These are phyloP conservation scores for Hemileia vastatrix DNA, from an alignment of 1,284 basidiomycete species.

Conservation along the genomic window DNA sequence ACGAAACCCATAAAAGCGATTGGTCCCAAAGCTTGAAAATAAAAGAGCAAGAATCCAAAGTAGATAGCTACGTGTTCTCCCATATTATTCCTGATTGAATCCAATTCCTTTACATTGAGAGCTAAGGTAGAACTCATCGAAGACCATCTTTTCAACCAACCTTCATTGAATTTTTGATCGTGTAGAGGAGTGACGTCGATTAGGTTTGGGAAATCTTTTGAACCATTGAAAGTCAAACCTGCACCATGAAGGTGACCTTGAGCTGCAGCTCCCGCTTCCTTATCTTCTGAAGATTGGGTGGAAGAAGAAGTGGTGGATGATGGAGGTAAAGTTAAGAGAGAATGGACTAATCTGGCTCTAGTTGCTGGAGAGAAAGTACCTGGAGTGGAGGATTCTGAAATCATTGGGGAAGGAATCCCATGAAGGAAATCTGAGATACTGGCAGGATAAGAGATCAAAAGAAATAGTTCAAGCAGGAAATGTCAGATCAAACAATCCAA, in stretches of 20 bases:
- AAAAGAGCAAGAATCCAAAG: too few species aligned
- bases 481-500: conserved; percentile 7
- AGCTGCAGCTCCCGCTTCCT: conserved; percentile 6
- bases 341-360: conserved; percentile 33
- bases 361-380: conserved; percentile 29
- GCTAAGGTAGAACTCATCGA: conserved; percentile 26
- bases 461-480: conserved; percentile 3
- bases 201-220: conserved; percentile 35
- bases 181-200: conserved; percentile 40
- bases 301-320: conserved; percentile 14
- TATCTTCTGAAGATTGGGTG: conserved; percentile 4
- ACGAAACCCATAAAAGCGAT: conserved; percentile 56
- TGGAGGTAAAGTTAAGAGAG: conserved; percentile 30
- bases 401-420: conserved; percentile 22
- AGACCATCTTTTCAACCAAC: conserved; percentile 36
- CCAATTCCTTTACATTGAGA: conserved; percentile 29
- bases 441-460: background rate
- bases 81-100: too few species aligned
- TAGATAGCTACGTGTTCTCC: too few species aligned
- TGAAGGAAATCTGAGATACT: background rate
- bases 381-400: conserved; percentile 22
- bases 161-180: conserved; percentile 34
- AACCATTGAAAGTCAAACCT: conserved; percentile 25
- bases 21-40: conserved; percentile 64
- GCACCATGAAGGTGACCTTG: conserved; percentile 28